These are phyloP conservation scores for Margaritispora aquatica DNA, from an alignment of 495 filamentous ascomycete genomes.

Conservation along the genomic window DNA sequence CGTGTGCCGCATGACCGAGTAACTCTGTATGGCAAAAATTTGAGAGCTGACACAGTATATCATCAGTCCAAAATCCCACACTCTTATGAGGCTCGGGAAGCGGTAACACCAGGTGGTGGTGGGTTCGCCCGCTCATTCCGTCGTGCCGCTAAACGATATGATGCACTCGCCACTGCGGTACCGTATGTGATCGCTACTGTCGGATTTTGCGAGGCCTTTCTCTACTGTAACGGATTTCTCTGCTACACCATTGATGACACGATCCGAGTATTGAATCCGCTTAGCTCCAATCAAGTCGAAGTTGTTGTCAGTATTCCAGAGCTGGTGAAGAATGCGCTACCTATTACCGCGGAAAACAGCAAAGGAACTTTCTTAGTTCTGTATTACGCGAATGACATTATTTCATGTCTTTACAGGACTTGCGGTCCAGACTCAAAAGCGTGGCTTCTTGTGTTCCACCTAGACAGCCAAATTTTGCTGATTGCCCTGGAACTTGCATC, in stretches of 20 bases:
- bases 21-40: background rate
- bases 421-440: slow-evolving; percentile 30
- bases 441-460: slow-evolving; percentile 56
- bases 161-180: slow-evolving; percentile 53
- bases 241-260: slow-evolving; percentile 51
- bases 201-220: slow-evolving; percentile 53
- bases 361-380: slow-evolving; percentile 50
- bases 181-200: slow-evolving; percentile 57
- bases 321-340: slow-evolving; percentile 33
- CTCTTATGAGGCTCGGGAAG: slow-evolving; percentile 52
- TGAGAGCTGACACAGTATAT: slow-evolving; percentile 10
- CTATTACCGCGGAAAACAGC: slow-evolving; percentile 13
- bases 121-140: slow-evolving; percentile 51
- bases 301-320: slow-evolving; percentile 50
- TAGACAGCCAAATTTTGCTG: slow-evolving; percentile 36
- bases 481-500: slow-evolving; percentile 36
- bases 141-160: slow-evolving; percentile 51
- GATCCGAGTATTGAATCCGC: slow-evolving; percentile 61
- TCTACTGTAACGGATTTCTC: slow-evolving; percentile 57
- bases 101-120: slow-evolving; percentile 34
- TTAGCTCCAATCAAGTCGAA: slow-evolving; percentile 42
- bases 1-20: background rate
- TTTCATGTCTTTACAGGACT: slow-evolving; percentile 49
- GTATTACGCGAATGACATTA: slow-evolving; percentile 53
- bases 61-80: slow-evolving; percentile 47